phyloP scores from a whole-genome alignment of 331 rosid genomes.

The Prunus yedoensis region DNA sequence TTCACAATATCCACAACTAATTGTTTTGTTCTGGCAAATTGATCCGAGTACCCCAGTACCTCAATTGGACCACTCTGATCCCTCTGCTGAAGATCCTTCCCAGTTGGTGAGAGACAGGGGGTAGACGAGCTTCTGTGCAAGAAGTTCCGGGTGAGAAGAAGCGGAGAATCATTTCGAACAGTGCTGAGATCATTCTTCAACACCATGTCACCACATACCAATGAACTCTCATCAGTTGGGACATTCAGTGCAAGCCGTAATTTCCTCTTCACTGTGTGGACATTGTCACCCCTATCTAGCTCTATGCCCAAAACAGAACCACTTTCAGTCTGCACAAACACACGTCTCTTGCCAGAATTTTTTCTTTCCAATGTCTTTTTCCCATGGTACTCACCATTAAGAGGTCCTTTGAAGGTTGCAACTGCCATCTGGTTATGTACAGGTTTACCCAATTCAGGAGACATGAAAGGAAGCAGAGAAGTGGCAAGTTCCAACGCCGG shows the following conservation, averaged over 20 bases:
- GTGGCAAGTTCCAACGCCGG: constrained; percentile 41
- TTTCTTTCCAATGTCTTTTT: constrained; percentile 55
- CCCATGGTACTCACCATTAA: constrained; percentile 40
- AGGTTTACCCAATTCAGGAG: constrained; percentile 51
- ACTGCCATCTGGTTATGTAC: constrained; percentile 55
- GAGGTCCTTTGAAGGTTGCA: constrained; percentile 50
- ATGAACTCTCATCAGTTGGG: constrained; percentile 80
- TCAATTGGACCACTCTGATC: constrained; percentile 69
- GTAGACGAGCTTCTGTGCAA: constrained; percentile 77
- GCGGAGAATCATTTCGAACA: constrained; percentile 76
- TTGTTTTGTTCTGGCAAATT: constrained; percentile 41
- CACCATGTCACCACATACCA: constrained; percentile 71
- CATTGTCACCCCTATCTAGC: constrained; percentile 78
- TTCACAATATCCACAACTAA: constrained; percentile 54
- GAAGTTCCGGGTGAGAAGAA: constrained; percentile 72
- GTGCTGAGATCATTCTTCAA: constrained; percentile 80
- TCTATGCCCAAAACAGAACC: constrained; percentile 83
- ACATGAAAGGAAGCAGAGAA: constrained; percentile 52
- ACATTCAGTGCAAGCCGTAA: constrained; percentile 65
- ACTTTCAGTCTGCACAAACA: constrained; percentile 82
- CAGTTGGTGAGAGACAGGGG: constrained; percentile 69
- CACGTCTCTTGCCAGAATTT: constrained; percentile 66
- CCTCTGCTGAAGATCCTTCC: constrained; percentile 64
- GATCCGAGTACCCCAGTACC: constrained; percentile 57
- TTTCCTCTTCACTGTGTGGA: constrained; percentile 74